Base-by-base conservation (phyloP, 768 basidiomycete species). In the Agrocybe pediades region DNA sequence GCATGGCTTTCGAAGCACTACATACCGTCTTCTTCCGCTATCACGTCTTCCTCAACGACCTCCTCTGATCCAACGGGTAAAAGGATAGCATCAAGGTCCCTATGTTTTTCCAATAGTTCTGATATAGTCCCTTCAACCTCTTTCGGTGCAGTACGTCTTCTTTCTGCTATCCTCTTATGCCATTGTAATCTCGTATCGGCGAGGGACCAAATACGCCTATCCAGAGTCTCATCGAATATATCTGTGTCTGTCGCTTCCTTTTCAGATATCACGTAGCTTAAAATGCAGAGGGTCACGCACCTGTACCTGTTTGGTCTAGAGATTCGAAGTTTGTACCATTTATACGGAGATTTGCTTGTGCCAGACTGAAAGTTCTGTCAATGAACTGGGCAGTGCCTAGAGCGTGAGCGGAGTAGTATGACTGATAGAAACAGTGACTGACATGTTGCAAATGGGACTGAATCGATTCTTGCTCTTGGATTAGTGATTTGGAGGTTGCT, bases 221-320 rank as follows among this genome's bases (percentile, higher is more conserved):
- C 93, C 26, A 96, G 80, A 2, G 83, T 84, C 68, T 96, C 92
- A 62, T 96, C 92, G 67, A 94, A 96, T 2, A 84, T 79, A 62
- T 94, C 90, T 59, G 84, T 82, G 41, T 85, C 85, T 87, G 56
- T 20, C n/a, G 46, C 15, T 17, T 11, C 33, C 15, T 30, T 13
- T 20, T 43, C 8, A 46, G 21, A 29, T 21, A 46, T 3, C 25
- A 15, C 9, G 25, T 2, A 41, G 17, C 20, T 47, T 36, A 23
- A 36, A 21, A 26, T 48, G 23, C 40, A 4, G 7, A 23, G 15
- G 8, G 30, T 23, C 9, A 16, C 70, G 48, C 46, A 83, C 87
- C 81, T 61, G 81, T 77, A 54, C 80, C 82, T 45, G 78, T 75
- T 17, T 78, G 74, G 19, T 79, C 77, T n/a, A 85, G 70, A 3